A percentile compares a stretch with the other conserved stretches of the same genome.
Evolutionary conservation across 768 basidiomycete species (phyloP).

Genomic region (Rhodotorula babjevae): DNA sequence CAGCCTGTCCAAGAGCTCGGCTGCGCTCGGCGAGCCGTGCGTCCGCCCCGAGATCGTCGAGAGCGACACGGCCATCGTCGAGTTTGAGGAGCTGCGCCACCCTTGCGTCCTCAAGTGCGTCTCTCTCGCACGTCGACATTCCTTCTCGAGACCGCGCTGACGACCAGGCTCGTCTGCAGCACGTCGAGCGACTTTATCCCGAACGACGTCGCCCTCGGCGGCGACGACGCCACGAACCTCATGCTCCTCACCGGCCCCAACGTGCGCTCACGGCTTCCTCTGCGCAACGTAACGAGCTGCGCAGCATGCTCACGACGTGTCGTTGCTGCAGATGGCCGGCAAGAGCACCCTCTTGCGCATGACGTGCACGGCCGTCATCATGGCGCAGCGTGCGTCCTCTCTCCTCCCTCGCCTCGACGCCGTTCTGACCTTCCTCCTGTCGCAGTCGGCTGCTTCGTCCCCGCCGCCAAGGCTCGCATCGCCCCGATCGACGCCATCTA

Average conservation of each 20-base stretch:
- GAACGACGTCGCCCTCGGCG: conserved; percentile 83
- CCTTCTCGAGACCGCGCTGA: conserved; percentile 40
- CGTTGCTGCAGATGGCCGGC: conserved; percentile 45
- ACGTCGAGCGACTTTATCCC: conserved; percentile 69
- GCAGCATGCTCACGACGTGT: neutral
- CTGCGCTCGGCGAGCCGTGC: conserved; percentile 85
- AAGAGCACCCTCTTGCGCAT: conserved; percentile 72
- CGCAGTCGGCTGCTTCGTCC: conserved; percentile 91
- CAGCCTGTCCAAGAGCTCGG: conserved; percentile 80
- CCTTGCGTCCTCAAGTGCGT: conserved; percentile 61
- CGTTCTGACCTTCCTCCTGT: conserved; percentile 54
- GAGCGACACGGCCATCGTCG: conserved; percentile 69
- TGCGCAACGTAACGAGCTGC: neutral
- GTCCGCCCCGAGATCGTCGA: conserved; percentile 87
- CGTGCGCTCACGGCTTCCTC: conserved; percentile 13
- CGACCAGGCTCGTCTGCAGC: neutral
- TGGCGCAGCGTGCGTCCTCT: conserved; percentile 48
- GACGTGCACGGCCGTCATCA: conserved; percentile 84
- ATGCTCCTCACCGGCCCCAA: conserved; percentile 76
- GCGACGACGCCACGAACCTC: conserved; percentile 61
- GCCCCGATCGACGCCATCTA: conserved; percentile 86
- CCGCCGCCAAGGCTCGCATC: conserved; percentile 73
- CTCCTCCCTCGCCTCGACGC: neutral
- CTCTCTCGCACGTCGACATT: neutral
- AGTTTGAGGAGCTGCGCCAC: conserved; percentile 85